Conservation (phyloP, 2,329 filamentous ascomycete species). For the Verticillium dahliae region DNA sequence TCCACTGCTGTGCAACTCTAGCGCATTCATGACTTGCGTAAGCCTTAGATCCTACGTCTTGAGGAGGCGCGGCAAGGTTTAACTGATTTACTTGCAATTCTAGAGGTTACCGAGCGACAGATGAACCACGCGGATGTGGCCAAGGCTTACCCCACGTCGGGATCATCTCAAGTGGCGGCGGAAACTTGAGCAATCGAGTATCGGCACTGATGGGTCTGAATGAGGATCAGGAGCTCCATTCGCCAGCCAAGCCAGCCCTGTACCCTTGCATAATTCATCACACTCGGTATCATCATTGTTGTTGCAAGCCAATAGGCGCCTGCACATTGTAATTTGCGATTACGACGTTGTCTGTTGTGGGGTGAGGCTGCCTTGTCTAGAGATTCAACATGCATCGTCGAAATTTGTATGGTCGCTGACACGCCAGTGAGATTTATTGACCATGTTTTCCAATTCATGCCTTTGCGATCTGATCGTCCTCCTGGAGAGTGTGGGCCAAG, state of each 20-base stretch:
- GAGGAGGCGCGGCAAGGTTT: background rate
- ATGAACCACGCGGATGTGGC: background rate
- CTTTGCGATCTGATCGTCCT: too few relatives aligned
- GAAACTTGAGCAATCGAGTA: background rate
- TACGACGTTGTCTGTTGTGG: background rate
- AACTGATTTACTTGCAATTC: background rate
- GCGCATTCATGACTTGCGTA: background rate
- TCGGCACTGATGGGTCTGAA: background rate
- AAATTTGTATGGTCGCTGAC: too few relatives aligned
- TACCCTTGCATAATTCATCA: background rate
- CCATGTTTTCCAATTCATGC: too few relatives aligned
- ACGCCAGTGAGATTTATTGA: too few relatives aligned
- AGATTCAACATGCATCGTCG: background rate
- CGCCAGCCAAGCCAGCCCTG: background rate
- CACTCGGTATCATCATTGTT: background rate
- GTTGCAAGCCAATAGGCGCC: background rate
- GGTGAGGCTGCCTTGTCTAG: background rate
- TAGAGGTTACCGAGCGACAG: background rate
- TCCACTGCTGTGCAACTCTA: background rate
- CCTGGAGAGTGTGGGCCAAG: too few relatives aligned
- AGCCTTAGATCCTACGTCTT: background rate
- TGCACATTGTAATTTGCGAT: background rate
- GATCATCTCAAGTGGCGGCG: background rate
- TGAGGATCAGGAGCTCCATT: background rate
- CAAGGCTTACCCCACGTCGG: background rate